phyloP scores from a whole-genome alignment of 176 grass and related monocot genomes.

The Rhipidocladum racemiflorum region DNA sequence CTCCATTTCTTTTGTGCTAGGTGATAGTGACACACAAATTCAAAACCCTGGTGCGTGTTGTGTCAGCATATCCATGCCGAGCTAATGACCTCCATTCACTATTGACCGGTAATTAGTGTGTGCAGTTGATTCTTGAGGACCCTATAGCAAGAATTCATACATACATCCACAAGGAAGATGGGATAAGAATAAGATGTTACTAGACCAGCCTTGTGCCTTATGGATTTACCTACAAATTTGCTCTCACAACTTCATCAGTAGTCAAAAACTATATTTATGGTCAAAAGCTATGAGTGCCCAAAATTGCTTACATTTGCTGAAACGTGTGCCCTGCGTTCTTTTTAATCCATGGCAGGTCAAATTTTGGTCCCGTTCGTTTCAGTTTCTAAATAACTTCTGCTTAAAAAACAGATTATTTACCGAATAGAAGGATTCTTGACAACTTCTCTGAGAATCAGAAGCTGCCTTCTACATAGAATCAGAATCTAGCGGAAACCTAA shows the following conservation, averaged over 20 bases:
- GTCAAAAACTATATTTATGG: not conserved
- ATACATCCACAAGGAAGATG: conserved; percentile 50
- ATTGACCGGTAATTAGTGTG: conserved; percentile 19
- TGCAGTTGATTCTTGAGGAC: conserved; percentile 71
- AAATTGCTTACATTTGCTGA: conserved; percentile 17
- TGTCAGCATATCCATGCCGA: conserved; percentile 54
- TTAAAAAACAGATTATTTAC: too few species aligned
- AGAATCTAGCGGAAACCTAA: too few species aligned
- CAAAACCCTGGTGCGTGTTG: conserved; percentile 75
- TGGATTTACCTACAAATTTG: not conserved
- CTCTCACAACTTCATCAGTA: not conserved
- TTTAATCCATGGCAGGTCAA: conserved; percentile 46
- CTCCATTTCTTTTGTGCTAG: conserved; percentile 37
- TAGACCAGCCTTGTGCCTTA: not conserved
- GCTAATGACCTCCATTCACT: conserved; percentile 31
- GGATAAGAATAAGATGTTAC: conserved; percentile 43
- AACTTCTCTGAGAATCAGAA: too few species aligned
- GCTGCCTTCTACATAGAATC: too few species aligned
- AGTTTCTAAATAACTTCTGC: too few species aligned
- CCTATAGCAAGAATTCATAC: conserved; percentile 82
- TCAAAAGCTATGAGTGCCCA: not conserved
- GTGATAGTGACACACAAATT: conserved; percentile 54
- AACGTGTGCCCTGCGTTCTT: conserved; percentile 5
- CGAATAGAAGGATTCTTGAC: too few species aligned
- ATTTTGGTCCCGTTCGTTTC: too few species aligned